phyloP scores from a whole-genome alignment of 306 rosid genomes.

The Rosa rugosa region DNA sequence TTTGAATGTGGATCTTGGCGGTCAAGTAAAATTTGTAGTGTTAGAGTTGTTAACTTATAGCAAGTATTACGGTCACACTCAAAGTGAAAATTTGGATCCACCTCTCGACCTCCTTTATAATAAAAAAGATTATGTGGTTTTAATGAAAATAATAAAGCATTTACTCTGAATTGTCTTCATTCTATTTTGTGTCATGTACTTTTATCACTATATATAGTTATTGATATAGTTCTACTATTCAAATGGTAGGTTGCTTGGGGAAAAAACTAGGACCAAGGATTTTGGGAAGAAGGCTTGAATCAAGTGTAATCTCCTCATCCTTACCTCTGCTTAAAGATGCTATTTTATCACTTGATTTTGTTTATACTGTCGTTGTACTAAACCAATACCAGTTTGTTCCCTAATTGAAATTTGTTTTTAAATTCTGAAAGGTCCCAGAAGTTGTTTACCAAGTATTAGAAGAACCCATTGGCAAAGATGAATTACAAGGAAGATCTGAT shows the following conservation, averaged over 20 bases:
- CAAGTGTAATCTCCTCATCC: slow-evolving; percentile 54
- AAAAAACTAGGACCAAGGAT: slow-evolving; percentile 82
- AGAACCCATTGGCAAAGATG: slow-evolving; percentile 64
- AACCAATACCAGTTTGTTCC: slow-evolving; percentile 11
- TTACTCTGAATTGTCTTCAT: neutral
- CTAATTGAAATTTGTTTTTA: slow-evolving; percentile 32
- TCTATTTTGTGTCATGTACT: neutral
- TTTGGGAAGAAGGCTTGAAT: slow-evolving; percentile 71
- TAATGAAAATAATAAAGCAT: neutral
- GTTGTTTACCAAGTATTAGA: slow-evolving; percentile 78
- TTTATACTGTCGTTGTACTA: neutral
- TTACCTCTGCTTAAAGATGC: neutral
- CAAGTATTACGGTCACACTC: neutral
- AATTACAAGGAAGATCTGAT: slow-evolving; percentile 69
- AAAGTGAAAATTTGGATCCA: neutral
- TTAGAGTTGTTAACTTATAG: neutral
- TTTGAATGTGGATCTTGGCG: neutral
- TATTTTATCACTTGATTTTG: neutral
- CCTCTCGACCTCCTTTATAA: neutral
- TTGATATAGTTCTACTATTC: neutral
- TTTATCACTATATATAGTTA: neutral
- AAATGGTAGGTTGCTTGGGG: slow-evolving; percentile 83
- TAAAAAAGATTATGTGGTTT: neutral
- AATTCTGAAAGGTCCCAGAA: slow-evolving; percentile 75
- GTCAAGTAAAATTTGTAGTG: neutral